phyloP scores from a whole-genome alignment of 305 asterid species.

The Fraxinus ornus region DNA sequence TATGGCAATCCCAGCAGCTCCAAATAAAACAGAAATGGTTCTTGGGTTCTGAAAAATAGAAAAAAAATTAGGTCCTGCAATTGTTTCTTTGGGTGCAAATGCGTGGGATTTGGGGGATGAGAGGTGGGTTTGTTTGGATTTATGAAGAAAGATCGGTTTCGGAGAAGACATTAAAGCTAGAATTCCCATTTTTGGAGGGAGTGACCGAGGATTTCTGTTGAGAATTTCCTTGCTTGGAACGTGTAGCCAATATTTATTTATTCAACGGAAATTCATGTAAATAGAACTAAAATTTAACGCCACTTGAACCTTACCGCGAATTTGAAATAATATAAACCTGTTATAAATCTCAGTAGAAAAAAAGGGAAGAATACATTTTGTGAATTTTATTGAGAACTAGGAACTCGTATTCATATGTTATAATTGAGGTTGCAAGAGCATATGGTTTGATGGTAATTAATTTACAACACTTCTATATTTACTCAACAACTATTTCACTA shows the following conservation, averaged over 20 bases:
- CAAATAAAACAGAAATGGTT: slow-evolving; percentile 36
- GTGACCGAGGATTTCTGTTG: neutral
- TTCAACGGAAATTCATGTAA: neutral
- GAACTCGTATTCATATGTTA: too few species aligned
- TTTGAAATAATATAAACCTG: neutral
- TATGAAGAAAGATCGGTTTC: slow-evolving; percentile 24
- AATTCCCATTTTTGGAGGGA: slow-evolving; percentile 29
- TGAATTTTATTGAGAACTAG: neutral
- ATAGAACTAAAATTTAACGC: neutral
- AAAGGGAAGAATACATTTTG: too few species aligned
- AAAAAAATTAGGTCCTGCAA: slow-evolving; percentile 2
- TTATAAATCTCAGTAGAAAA: neutral
- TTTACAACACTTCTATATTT: too few species aligned
- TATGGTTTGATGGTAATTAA: too few species aligned
- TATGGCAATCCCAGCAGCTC: slow-evolving; percentile 66
- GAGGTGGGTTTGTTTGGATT: slow-evolving; percentile 24
- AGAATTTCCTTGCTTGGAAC: neutral
- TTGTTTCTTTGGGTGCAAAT: slow-evolving; percentile 24
- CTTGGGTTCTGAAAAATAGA: slow-evolving; percentile 29
- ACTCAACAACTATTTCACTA: neutral
- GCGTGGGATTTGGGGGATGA: slow-evolving; percentile 8
- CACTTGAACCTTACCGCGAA: neutral
- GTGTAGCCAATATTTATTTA: neutral
- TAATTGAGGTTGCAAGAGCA: neutral
- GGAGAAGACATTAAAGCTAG: slow-evolving; percentile 27